Conservation (phyloP, 148 eudicot genomes). For the Camellia japonica region DNA sequence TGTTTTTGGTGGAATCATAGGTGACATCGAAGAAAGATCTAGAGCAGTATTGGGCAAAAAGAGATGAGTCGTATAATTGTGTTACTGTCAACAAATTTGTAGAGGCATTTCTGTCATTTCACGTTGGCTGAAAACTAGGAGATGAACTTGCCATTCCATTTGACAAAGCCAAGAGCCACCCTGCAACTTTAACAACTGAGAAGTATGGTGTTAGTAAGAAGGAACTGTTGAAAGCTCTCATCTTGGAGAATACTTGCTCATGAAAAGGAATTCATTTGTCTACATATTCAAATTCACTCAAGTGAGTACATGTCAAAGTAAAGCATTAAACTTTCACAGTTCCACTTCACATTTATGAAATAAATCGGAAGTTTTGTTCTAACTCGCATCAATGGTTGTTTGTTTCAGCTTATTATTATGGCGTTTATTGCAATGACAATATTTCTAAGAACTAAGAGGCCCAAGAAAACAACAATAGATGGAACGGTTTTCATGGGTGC, state of each 20-base stretch:
- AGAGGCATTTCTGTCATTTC: constrained; percentile 57
- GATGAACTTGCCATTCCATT: constrained; percentile 40
- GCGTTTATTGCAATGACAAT: constrained; percentile 30
- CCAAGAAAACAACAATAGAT: constrained; percentile 16
- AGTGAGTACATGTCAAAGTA: constrained; percentile 1
- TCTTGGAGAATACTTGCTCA: constrained; percentile 34
- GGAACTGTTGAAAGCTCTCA: constrained; percentile 39
- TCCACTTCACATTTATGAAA: no score
- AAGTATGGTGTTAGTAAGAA: constrained; percentile 30
- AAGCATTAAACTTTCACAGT: background rate
- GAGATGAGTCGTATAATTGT: constrained; percentile 50
- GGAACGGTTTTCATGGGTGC: constrained; percentile 30
- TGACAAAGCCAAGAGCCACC: constrained; percentile 43
- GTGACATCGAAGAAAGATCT: constrained; percentile 46
- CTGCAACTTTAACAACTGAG: constrained; percentile 35
- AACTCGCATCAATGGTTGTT: no score
- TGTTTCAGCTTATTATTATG: constrained; percentile 24
- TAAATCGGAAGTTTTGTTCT: background rate
- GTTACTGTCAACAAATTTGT: constrained; percentile 50
- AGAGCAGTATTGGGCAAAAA: constrained; percentile 40
- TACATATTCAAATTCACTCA: constrained; percentile 32
- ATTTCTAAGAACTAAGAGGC: constrained; percentile 33
- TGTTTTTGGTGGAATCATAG: constrained; percentile 16
- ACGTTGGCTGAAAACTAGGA: constrained; percentile 21
- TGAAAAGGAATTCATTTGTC: constrained; percentile 42